Evolutionary conservation across 148 eudicot species (phyloP).

Genomic region (Spergularia marina): DNA sequence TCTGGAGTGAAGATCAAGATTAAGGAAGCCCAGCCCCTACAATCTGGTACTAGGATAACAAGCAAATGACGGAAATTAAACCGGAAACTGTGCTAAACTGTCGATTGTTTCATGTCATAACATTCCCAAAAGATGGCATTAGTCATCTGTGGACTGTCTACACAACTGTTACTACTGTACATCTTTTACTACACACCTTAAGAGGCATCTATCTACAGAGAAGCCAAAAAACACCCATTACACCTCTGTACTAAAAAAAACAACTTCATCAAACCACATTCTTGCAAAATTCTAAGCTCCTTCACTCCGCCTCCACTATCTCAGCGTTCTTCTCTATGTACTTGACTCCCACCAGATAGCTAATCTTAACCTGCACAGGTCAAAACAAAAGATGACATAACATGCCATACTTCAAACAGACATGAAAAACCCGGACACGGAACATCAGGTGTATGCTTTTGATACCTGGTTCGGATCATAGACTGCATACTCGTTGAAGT

Average conservation of each 20-base stretch:
- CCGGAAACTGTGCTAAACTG: neutral
- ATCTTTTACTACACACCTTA: neutral
- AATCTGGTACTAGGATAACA: neutral
- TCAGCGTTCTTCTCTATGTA: constrained; percentile 57
- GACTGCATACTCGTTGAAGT: constrained; percentile 83
- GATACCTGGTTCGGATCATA: constrained; percentile 77
- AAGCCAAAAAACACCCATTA: constrained; percentile 9
- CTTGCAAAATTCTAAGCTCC: neutral
- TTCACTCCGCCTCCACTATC: constrained; percentile 34
- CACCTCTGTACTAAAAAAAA: neutral
- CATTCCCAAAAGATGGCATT: too few species aligned
- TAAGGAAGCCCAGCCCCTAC: too few species aligned
- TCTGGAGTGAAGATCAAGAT: too few species aligned
- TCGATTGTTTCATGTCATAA: neutral
- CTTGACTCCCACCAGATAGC: constrained; percentile 82
- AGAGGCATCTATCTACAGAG: constrained; percentile 10
- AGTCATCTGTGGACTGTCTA: neutral
- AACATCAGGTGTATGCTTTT: too few species aligned
- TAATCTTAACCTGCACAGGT: constrained; percentile 56
- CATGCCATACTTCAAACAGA: too few species aligned
- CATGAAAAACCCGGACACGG: neutral
- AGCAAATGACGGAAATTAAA: neutral
- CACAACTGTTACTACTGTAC: neutral
- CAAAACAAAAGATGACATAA: neutral
- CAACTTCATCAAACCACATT: too few species aligned